These are phyloP conservation scores for Globisporangium abappressorium DNA, from an alignment of 352 stramenopile species.

Conservation along the genomic window DNA sequence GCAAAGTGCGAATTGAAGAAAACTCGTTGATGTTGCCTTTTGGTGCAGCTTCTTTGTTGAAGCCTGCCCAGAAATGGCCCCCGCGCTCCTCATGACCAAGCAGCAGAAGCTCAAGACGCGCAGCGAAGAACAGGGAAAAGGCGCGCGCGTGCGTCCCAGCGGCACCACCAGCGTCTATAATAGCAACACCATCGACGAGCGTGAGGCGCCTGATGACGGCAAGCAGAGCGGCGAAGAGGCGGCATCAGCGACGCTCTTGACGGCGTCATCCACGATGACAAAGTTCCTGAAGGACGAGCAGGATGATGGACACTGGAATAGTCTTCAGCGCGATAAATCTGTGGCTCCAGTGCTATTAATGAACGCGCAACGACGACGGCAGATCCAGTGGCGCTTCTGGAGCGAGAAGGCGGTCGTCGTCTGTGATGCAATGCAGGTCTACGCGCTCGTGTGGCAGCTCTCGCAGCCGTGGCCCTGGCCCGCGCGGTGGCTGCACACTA, in stretches of 20 bases:
- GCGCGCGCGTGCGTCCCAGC: neutral
- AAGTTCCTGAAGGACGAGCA: neutral
- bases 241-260: neutral
- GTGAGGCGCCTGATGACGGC: neutral
- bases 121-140: neutral
- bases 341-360: neutral
- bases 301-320: neutral
- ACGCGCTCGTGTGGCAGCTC: constrained; percentile 70
- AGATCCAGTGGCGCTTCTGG: constrained; percentile 50
- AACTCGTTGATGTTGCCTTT: neutral
- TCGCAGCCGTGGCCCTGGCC: constrained; percentile 79
- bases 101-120: neutral
- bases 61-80: neutral
- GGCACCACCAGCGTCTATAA: neutral
- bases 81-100: neutral
- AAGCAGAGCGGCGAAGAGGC: neutral
- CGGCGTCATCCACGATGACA: neutral
- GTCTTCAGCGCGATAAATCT: neutral
- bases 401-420: constrained; percentile 51
- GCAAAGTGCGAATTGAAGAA: neutral
- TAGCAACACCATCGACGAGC: neutral
- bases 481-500: constrained; percentile 44
- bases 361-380: constrained; percentile 7
- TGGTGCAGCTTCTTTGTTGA: neutral
- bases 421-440: constrained; percentile 53